phyloP scores from a whole-genome alignment of 257 asterid species.

The Capsicum rhomboideum region DNA sequence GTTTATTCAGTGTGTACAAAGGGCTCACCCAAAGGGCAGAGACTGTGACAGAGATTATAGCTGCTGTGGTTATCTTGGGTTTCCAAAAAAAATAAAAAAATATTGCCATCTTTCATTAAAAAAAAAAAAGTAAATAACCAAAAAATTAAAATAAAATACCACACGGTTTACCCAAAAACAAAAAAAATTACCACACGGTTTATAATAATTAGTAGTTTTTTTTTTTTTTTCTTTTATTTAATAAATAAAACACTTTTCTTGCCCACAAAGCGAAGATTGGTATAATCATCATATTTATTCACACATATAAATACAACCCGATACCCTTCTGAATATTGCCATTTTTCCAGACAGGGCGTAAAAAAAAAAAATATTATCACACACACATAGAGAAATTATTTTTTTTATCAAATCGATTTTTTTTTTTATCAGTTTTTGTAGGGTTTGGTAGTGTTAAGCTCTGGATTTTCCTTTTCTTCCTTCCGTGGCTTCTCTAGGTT shows the following conservation, averaged over 20 bases:
- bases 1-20: too few relatives aligned
- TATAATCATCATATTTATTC: not conserved
- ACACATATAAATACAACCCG: not conserved
- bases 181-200: not conserved
- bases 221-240: not conserved
- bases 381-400: not conserved
- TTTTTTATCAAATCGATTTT: not conserved
- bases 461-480: not conserved
- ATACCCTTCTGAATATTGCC: not conserved
- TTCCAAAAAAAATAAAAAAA: too few relatives aligned
- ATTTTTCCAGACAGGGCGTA: not conserved
- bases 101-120: too few relatives aligned
- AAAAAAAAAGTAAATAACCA: too few relatives aligned
- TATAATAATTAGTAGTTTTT: not conserved
- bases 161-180: too few relatives aligned
- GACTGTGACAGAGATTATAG: too few relatives aligned
- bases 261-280: slow-evolving; percentile 9
- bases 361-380: not conserved
- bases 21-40: too few relatives aligned
- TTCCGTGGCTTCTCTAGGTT: slow-evolving; percentile 7
- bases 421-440: not conserved
- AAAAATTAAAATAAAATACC: too few relatives aligned
- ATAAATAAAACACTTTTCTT: not conserved
- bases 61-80: too few relatives aligned
- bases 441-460: not conserved